Conservation (phyloP, 1,284 basidiomycete genomes). For the Trichosporon sp. region DNA sequence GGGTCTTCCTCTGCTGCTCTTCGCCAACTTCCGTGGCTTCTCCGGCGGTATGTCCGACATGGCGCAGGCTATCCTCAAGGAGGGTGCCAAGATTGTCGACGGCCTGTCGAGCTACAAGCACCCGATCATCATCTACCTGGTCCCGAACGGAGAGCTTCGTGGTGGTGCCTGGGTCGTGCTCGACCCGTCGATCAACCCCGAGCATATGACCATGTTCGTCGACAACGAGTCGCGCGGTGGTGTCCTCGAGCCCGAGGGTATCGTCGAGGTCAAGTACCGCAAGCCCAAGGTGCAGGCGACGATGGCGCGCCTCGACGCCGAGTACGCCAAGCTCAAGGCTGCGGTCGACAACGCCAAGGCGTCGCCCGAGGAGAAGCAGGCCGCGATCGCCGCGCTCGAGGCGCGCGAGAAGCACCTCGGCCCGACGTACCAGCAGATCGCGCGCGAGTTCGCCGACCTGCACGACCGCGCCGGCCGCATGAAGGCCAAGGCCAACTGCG, state of each 20-base stretch:
- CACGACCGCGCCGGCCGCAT: slow-evolving; percentile 90
- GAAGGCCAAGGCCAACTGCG: slow-evolving; percentile 95
- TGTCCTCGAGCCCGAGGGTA: slow-evolving; percentile 95
- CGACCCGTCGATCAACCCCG: slow-evolving; percentile 91
- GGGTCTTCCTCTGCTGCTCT: slow-evolving; percentile 93
- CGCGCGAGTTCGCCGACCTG: slow-evolving; percentile 90
- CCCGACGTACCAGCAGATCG: slow-evolving; percentile 90
- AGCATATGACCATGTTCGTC: slow-evolving; percentile 99
- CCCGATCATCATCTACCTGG: slow-evolving; percentile 98
- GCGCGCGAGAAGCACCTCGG: slow-evolving; percentile 76
- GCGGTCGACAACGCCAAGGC: slow-evolving; percentile 70
- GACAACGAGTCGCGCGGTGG: slow-evolving; percentile 93
- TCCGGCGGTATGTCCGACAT: slow-evolving; percentile 70
- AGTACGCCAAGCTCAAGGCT: slow-evolving; percentile 75
- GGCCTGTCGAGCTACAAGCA: slow-evolving; percentile 95
- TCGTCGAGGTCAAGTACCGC: slow-evolving; percentile 79
- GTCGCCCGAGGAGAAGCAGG: slow-evolving; percentile 66
- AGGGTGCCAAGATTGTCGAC: slow-evolving; percentile 96
- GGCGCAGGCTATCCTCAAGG: slow-evolving; percentile 89
- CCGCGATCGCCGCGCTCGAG: slow-evolving; percentile 64
- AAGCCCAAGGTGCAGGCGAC: slow-evolving; percentile 82
- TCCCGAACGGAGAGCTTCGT: slow-evolving; percentile 96
- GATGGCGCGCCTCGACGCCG: slow-evolving; percentile 89
- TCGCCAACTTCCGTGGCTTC: slow-evolving; percentile 99
- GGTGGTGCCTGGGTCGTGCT: slow-evolving; percentile 99